Evolutionary conservation across 2,329 filamentous ascomycete species (phyloP), one percentile per base, ranked within the genome.

Genomic region (Botrytis fabae): DNA sequence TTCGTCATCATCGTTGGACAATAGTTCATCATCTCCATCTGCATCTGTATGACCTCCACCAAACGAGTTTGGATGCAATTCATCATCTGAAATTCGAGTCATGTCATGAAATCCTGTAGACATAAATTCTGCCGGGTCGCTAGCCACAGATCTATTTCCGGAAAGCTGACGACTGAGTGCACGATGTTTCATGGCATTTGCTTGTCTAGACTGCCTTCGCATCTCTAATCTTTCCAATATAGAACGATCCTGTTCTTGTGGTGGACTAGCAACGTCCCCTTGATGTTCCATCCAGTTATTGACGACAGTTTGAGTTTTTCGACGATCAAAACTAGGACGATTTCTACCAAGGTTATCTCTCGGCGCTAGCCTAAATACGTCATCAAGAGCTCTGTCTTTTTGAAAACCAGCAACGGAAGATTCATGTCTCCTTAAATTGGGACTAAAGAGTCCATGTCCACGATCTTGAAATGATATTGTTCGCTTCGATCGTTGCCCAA

Each of bases 381-480:
- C 95, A 76, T 97, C 95, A 35, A 98, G 84, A 12, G 94, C 95
- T 70, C 90, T 91, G 77, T 98, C 95, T 79, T 98, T 97, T 78
- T 95, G 93, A 78, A 92, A 95, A 1, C 94, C 96, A 51, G 92
- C 90, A 70, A 97, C 90, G 0, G 95, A 98, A 74, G 95, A 94
- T 80, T 97, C 94, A 62, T 94, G 90, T 40, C 94, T 86, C 28
- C 93, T 87, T 72, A 90, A 80, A 74, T 86, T 90, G 25, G 92
- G 92, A 78, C 92, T 94, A 81, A 97, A 96, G 10, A 94, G 83
- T 42, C 89, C 89, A 10, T 87, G 85, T 32, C 78, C 77, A 14
- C 66, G 72, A 78, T 91, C 87, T 69, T 86, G 83, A 78, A 91
- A 87, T n/a, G 88, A 87, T 68, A 89, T 85, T 69, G 85, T 79